A percentile compares a stretch with the other conserved stretches of the same genome.
phyloP scores from a whole-genome alignment of 345 rosid genomes.

The Bruguiera sexangula region DNA sequence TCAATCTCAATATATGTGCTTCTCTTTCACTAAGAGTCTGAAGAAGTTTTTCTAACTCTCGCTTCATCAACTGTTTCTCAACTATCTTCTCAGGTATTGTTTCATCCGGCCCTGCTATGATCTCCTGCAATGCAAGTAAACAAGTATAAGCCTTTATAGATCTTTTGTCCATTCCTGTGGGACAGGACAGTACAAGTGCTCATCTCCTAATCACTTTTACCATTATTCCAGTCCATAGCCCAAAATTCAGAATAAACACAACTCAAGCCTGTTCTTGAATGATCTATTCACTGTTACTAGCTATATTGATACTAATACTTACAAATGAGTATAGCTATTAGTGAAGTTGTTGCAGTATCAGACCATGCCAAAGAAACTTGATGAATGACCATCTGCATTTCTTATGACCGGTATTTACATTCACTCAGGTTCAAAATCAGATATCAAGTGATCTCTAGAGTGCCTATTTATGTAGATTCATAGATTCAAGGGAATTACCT shows the following conservation, averaged over 20 bases:
- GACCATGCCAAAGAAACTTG: too few species aligned
- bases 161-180: too few species aligned
- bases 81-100: constrained; percentile 42
- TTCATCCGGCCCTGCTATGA: constrained; percentile 49
- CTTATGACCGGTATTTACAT: background rate
- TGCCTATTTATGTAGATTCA: too few species aligned
- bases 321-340: too few species aligned
- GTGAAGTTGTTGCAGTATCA: too few species aligned
- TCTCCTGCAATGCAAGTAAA: constrained; percentile 35
- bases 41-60: constrained; percentile 18
- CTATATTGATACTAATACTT: too few species aligned
- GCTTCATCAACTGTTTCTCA: constrained; percentile 24
- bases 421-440: background rate
- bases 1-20: constrained; percentile 37
- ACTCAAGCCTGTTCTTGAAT: too few species aligned
- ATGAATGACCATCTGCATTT: background rate
- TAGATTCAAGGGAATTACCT: constrained; percentile 26
- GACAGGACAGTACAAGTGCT: too few species aligned
- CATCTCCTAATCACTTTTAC: too few species aligned
- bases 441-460: background rate
- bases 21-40: constrained; percentile 28
- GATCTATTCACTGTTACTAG: too few species aligned
- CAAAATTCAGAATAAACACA: too few species aligned
- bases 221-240: too few species aligned
- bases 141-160: background rate